A percentile compares a stretch with the other conserved stretches of the same genome.
phyloP scores from a whole-genome alignment of 2,329 filamentous ascomycete species.

The Pseudopyricularia cyperi region DNA sequence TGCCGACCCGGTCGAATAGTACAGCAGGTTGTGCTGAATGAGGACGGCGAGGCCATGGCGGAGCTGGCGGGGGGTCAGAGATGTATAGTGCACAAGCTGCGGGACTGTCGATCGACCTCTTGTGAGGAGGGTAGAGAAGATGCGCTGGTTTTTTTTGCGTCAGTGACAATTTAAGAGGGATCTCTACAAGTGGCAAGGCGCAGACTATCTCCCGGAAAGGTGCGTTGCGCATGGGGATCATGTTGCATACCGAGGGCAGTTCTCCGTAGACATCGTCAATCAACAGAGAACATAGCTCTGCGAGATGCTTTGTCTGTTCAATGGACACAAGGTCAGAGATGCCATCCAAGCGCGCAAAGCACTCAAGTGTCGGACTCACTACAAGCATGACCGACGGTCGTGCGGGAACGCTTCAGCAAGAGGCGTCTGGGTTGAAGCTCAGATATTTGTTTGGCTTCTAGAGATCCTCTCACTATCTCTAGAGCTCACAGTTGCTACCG shows the following conservation, averaged over 20 bases:
- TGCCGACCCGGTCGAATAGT: conserved; percentile 41
- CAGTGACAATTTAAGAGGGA: not conserved
- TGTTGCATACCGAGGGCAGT: conserved; percentile 64
- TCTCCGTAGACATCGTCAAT: conserved; percentile 85
- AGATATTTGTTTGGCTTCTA: conserved; percentile 50
- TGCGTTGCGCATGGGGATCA: not conserved
- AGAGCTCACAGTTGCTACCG: conserved; percentile 65
- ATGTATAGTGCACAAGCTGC: conserved; percentile 58
- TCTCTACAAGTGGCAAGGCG: conserved; percentile 5
- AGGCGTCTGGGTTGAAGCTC: conserved; percentile 2
- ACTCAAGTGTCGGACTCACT: conserved; percentile 13
- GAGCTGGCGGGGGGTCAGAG: conserved; percentile 60
- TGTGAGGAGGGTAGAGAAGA: conserved; percentile 66
- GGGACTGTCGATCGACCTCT: conserved; percentile 64
- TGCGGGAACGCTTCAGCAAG: not conserved
- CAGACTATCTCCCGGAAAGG: not conserved
- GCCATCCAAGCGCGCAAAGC: not conserved
- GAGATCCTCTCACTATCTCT: conserved; percentile 68
- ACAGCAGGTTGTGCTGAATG: conserved; percentile 77
- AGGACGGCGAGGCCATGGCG: conserved; percentile 73
- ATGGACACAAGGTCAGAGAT: not conserved
- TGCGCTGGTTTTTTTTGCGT: conserved; percentile 44
- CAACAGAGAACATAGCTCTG: conserved; percentile 81
- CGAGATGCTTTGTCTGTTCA: conserved; percentile 53
- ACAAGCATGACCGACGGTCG: conserved; percentile 19